Conservation (phyloP, 306 rosid genomes). For the Ormosia emarginata region DNA sequence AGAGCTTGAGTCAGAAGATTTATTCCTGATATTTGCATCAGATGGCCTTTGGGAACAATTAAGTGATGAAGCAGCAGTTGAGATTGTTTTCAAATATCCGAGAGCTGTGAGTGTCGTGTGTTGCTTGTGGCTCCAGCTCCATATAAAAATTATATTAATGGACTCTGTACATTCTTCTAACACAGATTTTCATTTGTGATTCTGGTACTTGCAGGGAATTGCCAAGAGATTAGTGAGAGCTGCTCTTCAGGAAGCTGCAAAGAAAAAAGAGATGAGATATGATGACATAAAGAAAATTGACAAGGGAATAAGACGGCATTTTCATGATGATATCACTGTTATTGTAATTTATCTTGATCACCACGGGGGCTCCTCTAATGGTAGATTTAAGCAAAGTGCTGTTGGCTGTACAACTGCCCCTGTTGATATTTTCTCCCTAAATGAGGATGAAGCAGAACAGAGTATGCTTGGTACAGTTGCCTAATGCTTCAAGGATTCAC, state of each 20-base stretch:
- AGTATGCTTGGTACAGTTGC: slow-evolving; percentile 31
- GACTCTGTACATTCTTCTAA: neutral
- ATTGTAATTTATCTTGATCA: slow-evolving; percentile 82
- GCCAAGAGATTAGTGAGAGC: slow-evolving; percentile 89
- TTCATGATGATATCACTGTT: slow-evolving; percentile 92
- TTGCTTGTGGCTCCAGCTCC: neutral
- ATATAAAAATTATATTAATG: neutral
- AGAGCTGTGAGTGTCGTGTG: slow-evolving; percentile 70
- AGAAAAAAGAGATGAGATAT: slow-evolving; percentile 89
- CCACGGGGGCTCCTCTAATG: slow-evolving; percentile 39
- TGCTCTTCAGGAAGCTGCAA: slow-evolving; percentile 85
- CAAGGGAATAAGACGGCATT: slow-evolving; percentile 80
- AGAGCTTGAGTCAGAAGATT: slow-evolving; percentile 69
- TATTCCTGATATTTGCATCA: slow-evolving; percentile 91
- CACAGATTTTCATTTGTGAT: neutral
- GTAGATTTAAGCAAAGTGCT: slow-evolving; percentile 37
- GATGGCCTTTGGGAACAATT: slow-evolving; percentile 99
- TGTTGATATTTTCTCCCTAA: slow-evolving; percentile 73
- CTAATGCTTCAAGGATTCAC: slow-evolving; percentile 28
- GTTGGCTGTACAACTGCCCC: slow-evolving; percentile 68
- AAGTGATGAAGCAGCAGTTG: slow-evolving; percentile 81
- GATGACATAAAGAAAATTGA: slow-evolving; percentile 76
- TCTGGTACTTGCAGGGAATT: slow-evolving; percentile 64
- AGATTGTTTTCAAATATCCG: slow-evolving; percentile 79
- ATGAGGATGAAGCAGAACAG: slow-evolving; percentile 41